Evolutionary conservation across 2,329 filamentous ascomycete genomes (phyloP), one percentile per base, ranked within the genome.

Genomic region (Colletotrichum abscissum): DNA sequence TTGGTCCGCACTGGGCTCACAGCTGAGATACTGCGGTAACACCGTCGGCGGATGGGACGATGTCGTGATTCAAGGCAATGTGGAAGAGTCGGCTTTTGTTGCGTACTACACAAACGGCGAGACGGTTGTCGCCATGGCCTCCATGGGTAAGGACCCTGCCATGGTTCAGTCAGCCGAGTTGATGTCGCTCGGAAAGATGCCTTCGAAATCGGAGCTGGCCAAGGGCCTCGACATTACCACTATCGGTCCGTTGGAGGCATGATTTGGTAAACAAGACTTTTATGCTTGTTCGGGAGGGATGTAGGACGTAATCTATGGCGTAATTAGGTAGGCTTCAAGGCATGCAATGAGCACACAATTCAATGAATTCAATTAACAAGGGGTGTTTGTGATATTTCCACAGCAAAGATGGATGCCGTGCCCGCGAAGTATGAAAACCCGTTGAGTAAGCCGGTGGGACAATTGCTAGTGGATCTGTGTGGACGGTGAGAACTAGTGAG

Each of bases 21-120:
- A 99, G 84, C 84, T 99, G 78, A 91, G 97, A 58, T 99, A 99
- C 87, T 98, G 95, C 80, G 97, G 97, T 14, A 97, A 96, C 85
- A 95, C 95, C 0, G 78, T 75, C 0, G 89, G 90, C 67, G 96
- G 96, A 0, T 98, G 91, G 86, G 97, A 99, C 80, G 95, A 97
- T 77, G 80, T 98, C 5, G 88, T 98, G 1, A 78, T 99, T 12
- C 89, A 93, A 63, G 96, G 96, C 14, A 90, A 94, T 77, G 90
- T 92, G 0, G 92, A 92, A 4, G 91, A 95, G 79, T 90, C 90
- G 73, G 95, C 95, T 80, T 99, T 98, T 80, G 92, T 93, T 6
- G 96, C 95, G 0, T 99, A 94, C 84, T 99, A 98, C 81, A 92
- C 91, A 67, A 93, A 94, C 81, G 95, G 93, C 2, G 94, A 98